Percentiles rank a stretch among this genome's conserved stretches.
These are phyloP conservation scores for Opeltia flavorubescens DNA, from an alignment of 495 filamentous ascomycete species.

Conservation along the genomic window DNA sequence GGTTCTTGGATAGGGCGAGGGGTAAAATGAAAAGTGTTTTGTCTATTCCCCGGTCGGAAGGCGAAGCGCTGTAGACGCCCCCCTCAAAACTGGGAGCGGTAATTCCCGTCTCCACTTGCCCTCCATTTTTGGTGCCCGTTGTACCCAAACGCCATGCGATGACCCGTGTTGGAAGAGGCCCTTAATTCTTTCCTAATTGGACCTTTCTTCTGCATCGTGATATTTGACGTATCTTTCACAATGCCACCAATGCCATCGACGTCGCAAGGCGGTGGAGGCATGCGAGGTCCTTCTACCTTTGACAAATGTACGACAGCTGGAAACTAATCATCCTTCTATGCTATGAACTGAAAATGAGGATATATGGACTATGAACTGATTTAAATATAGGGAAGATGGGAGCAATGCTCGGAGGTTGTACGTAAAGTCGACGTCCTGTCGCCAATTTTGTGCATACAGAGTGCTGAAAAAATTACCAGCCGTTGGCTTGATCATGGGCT, in stretches of 20 bases:
- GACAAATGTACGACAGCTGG: slow-evolving; percentile 69
- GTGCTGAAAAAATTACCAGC: slow-evolving; percentile 32
- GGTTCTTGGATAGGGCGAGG: background rate
- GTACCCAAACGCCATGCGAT: too few species aligned
- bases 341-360: too few species aligned
- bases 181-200: too few species aligned
- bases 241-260: slow-evolving; percentile 55
- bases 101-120: too few species aligned
- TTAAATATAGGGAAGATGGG: slow-evolving; percentile 77
- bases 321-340: too few species aligned
- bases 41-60: background rate
- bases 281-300: slow-evolving; percentile 60
- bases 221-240: slow-evolving; percentile 12
- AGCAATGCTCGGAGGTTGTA: slow-evolving; percentile 94
- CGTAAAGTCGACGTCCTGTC: slow-evolving; percentile 15
- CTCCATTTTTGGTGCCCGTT: too few species aligned
- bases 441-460: background rate
- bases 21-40: slow-evolving; percentile 1
- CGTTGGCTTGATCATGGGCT: slow-evolving; percentile 90
- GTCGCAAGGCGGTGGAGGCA: slow-evolving; percentile 21
- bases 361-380: too few species aligned
- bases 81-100: too few species aligned
- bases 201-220: too few species aligned
- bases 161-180: too few species aligned
- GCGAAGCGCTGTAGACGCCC: background rate